These are phyloP conservation scores for Coemansia sp. DNA, from an alignment of 192 early-diverging fungal genomes.

Conservation along the genomic window DNA sequence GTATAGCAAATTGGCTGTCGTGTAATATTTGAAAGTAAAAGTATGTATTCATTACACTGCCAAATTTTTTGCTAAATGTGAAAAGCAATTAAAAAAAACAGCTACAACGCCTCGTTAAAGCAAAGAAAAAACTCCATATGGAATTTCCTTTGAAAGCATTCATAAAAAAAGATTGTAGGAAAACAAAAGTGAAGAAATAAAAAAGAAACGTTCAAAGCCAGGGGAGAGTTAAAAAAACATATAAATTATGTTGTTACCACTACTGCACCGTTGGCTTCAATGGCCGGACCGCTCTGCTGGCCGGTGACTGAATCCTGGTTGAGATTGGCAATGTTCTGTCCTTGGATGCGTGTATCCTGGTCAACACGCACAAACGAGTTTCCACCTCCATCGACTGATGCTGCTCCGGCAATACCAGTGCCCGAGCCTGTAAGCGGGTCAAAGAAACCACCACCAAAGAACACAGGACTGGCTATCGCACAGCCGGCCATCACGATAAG, in stretches of 20 bases:
- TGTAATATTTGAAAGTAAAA: too few relatives aligned
- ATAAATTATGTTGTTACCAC: conserved; percentile 18
- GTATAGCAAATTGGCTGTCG: neutral
- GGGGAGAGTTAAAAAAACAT: too few relatives aligned
- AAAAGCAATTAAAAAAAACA: too few relatives aligned
- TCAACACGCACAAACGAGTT: conserved; percentile 43
- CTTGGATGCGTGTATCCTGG: conserved; percentile 34
- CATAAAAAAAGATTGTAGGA: too few relatives aligned
- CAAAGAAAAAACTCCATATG: too few relatives aligned
- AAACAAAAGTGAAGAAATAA: too few relatives aligned
- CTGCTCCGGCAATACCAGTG: conserved; percentile 1
- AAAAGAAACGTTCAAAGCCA: neutral
- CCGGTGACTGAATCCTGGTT: conserved; percentile 28
- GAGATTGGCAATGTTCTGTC: conserved; percentile 25
- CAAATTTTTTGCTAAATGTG: too few relatives aligned
- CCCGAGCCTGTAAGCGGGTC: conserved; percentile 34
- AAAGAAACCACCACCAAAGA: conserved; percentile 16
- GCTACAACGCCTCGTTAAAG: too few relatives aligned
- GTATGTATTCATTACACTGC: too few relatives aligned
- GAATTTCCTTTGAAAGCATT: too few relatives aligned
- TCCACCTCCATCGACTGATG: conserved; percentile 21
- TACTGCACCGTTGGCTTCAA: conserved; percentile 28
- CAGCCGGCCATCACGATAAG: neutral
- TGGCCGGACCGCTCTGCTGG: conserved; percentile 28
- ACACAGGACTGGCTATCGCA: neutral